phyloP scores from a whole-genome alignment of 192 early-diverging fungal species.

The Coemansia umbellata region DNA sequence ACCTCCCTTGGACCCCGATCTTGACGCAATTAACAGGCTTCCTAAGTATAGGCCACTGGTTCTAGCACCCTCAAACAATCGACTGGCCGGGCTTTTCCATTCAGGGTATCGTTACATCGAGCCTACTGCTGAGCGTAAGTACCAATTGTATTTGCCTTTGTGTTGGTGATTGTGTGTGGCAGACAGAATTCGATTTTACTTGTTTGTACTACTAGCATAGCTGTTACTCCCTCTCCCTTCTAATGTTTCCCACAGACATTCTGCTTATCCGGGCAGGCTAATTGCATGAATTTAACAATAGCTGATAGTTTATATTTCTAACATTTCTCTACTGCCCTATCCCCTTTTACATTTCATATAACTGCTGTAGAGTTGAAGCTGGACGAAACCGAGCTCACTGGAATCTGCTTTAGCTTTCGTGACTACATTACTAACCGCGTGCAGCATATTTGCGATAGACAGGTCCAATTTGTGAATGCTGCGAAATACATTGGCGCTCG shows the following conservation, averaged over 20 bases:
- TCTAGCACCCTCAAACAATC: constrained; percentile 40
- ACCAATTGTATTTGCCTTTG: background rate
- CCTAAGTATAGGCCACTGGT: constrained; percentile 43
- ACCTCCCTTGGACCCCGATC: constrained; percentile 45
- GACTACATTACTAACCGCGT: constrained; percentile 39
- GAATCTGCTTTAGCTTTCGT: constrained; percentile 47
- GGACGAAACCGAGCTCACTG: constrained; percentile 47
- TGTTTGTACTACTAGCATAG: background rate
- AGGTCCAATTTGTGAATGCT: constrained; percentile 20
- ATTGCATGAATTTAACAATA: background rate
- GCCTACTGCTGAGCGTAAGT: constrained; percentile 52
- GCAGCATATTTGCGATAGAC: constrained; percentile 36
- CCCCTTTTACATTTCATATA: background rate
- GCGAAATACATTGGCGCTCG: constrained; percentile 38
- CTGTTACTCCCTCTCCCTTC: background rate
- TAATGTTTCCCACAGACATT: background rate
- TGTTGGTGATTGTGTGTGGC: no score
- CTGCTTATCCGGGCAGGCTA: background rate
- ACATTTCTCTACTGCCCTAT: background rate
- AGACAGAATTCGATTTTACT: constrained; percentile 2
- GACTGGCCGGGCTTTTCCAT: constrained; percentile 45
- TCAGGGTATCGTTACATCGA: constrained; percentile 45
- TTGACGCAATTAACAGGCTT: constrained; percentile 43
- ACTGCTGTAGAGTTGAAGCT: constrained; percentile 34
- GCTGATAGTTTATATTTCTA: background rate